Percentiles rank a stretch among this genome's conserved stretches.
These are phyloP conservation scores for Lachancea sp. DNA, from an alignment of 805 yeast species.

Conservation along the genomic window DNA sequence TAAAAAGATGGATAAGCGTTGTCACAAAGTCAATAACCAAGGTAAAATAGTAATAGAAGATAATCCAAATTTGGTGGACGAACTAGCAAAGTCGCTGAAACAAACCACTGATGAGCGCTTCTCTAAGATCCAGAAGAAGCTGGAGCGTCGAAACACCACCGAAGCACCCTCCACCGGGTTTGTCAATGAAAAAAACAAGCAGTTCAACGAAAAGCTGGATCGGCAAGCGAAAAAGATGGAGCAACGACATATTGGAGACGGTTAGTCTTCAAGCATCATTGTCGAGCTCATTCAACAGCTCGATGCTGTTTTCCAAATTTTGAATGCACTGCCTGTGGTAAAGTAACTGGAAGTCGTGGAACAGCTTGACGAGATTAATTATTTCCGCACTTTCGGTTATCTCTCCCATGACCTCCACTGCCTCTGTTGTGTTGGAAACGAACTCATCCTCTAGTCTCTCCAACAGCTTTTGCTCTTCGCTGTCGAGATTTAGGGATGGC, in stretches of 20 bases:
- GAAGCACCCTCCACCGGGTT: slow-evolving; percentile 15
- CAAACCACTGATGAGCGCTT: slow-evolving; percentile 19
- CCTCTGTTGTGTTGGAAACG: slow-evolving; percentile 69
- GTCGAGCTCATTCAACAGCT: slow-evolving; percentile 33
- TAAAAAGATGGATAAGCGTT: slow-evolving; percentile 2
- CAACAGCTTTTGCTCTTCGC: slow-evolving; percentile 35
- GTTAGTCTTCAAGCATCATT: slow-evolving; percentile 10
- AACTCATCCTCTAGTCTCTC: slow-evolving; percentile 70
- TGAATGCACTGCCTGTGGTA: slow-evolving; percentile 49
- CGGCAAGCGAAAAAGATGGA: slow-evolving; percentile 14
- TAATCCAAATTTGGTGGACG: slow-evolving; percentile 15
- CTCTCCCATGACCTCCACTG: slow-evolving; percentile 73
- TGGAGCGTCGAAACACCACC: slow-evolving; percentile 8
- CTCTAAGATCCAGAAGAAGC: slow-evolving; percentile 15
- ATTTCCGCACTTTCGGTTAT: slow-evolving; percentile 62
- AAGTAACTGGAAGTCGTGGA: slow-evolving; percentile 62
- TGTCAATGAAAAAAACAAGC: slow-evolving; percentile 30
- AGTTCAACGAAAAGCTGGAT: slow-evolving; percentile 27
- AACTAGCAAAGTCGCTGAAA: slow-evolving; percentile 20
- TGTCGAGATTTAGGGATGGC: slow-evolving; percentile 24
- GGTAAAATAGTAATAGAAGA: slow-evolving; percentile 18
- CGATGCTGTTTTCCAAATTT: slow-evolving; percentile 42
- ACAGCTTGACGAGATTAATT: slow-evolving; percentile 56
- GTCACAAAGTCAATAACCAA: slow-evolving; percentile 7
- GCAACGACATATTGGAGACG: background rate